Evolutionary conservation across 1,139 yeast species (phyloP).

Genomic region (Suhomyces bokatorum): DNA sequence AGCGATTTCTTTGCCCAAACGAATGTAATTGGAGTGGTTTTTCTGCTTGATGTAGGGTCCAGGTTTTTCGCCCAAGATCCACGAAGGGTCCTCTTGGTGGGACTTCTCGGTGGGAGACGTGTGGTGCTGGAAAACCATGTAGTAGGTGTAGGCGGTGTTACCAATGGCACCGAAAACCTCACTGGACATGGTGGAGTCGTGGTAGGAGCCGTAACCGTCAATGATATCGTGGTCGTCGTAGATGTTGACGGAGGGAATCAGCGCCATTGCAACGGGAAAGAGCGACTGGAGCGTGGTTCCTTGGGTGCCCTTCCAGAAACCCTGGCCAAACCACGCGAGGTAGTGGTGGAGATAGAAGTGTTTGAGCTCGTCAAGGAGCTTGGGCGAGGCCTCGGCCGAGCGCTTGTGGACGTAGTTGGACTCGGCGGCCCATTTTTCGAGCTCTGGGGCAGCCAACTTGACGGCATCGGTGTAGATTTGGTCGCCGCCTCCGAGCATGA

Average conservation of each 20-base stretch:
- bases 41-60: slow-evolving; percentile 71
- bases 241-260: slow-evolving; percentile 81
- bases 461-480: slow-evolving; percentile 89
- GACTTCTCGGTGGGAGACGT: slow-evolving; percentile 48
- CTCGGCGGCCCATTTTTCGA: slow-evolving; percentile 64
- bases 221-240: slow-evolving; percentile 92
- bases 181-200: slow-evolving; percentile 68
- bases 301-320: slow-evolving; percentile 72
- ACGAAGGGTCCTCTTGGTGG: slow-evolving; percentile 50
- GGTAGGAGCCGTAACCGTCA: slow-evolving; percentile 92
- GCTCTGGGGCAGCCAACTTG: slow-evolving; percentile 54
- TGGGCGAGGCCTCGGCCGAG: slow-evolving; percentile 41
- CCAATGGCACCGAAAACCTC: slow-evolving; percentile 73
- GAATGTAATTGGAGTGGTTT: slow-evolving; percentile 67
- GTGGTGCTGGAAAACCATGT: slow-evolving; percentile 90
- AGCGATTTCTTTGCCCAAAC: slow-evolving; percentile 72
- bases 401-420: slow-evolving; percentile 48
- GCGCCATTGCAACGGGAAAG: slow-evolving; percentile 74
- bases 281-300: slow-evolving; percentile 66
- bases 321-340: slow-evolving; percentile 85
- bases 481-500: slow-evolving; percentile 97
- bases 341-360: slow-evolving; percentile 72
- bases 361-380: slow-evolving; percentile 55
- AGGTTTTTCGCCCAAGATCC: slow-evolving; percentile 52
- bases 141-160: slow-evolving; percentile 75